These are phyloP conservation scores for Penicillium sp. DNA, from an alignment of 2,329 filamentous ascomycete species.

Conservation along the genomic window DNA sequence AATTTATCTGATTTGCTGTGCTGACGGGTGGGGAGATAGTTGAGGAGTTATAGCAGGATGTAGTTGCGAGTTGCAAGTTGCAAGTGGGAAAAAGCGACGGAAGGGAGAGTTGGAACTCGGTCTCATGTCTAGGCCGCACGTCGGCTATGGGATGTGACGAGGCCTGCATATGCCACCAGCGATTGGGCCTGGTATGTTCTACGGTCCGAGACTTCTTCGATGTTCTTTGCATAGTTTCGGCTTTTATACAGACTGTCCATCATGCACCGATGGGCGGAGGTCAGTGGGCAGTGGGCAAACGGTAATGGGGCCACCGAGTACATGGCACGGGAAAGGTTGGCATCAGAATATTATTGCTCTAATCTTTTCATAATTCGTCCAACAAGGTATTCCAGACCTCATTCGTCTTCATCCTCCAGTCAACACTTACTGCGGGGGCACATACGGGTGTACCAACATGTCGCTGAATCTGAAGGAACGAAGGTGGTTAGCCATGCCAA, in stretches of 20 bases:
- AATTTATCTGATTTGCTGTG: background rate
- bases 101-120: background rate
- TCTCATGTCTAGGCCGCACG: slow-evolving; percentile 1
- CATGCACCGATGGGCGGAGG: background rate
- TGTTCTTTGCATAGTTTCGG: background rate
- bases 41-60: background rate
- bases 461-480: slow-evolving; percentile 47
- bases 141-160: slow-evolving; percentile 11
- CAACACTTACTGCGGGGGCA: slow-evolving; percentile 43
- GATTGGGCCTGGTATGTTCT: background rate
- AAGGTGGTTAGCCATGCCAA: slow-evolving; percentile 18
- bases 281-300: background rate
- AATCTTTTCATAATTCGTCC: slow-evolving; percentile 43
- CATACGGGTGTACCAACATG: slow-evolving; percentile 53
- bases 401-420: slow-evolving; percentile 9
- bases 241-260: background rate
- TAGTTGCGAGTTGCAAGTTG: background rate
- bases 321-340: background rate
- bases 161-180: slow-evolving; percentile 11
- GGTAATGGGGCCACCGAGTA: background rate
- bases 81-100: background rate
- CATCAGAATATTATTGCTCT: slow-evolving; percentile 37
- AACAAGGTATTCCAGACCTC: slow-evolving; percentile 21
- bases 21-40: background rate
- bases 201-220: background rate